Evolutionary conservation across 805 yeast species (phyloP).

Genomic region (Lachancea sp.): DNA sequence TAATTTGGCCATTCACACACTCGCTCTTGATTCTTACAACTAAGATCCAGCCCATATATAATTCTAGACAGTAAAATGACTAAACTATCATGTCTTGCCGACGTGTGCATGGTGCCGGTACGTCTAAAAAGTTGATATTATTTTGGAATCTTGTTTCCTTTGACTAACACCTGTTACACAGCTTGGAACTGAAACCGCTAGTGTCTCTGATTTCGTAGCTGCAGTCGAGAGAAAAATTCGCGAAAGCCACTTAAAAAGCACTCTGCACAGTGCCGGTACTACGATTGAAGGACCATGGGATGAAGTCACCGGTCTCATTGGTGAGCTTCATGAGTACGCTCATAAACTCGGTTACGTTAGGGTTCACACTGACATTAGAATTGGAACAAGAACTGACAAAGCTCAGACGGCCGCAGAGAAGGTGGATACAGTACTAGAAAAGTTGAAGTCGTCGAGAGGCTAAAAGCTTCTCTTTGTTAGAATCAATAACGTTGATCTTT

Average conservation of each 20-base stretch:
- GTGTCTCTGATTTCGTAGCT: constrained; percentile 77
- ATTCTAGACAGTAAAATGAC: constrained; percentile 12
- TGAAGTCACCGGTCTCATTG: constrained; percentile 74
- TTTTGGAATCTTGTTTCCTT: background rate
- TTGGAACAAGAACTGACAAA: constrained; percentile 80
- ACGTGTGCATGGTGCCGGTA: constrained; percentile 78
- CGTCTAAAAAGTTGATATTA: constrained; percentile 22
- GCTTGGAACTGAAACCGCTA: constrained; percentile 74
- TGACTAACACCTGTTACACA: constrained; percentile 12
- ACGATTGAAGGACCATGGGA: constrained; percentile 91
- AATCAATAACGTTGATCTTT: background rate
- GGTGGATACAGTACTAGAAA: constrained; percentile 55
- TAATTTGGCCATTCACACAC: too few relatives aligned
- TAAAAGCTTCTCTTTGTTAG: background rate
- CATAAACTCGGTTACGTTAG: constrained; percentile 70
- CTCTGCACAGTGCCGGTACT: constrained; percentile 88
- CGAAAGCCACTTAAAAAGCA: constrained; percentile 54
- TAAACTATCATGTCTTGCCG: constrained; percentile 65
- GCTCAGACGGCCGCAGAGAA: constrained; percentile 67
- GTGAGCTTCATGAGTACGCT: constrained; percentile 64
- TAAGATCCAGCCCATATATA: too few relatives aligned
- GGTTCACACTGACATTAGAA: constrained; percentile 79
- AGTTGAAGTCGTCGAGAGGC: constrained; percentile 33
- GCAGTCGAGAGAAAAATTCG: constrained; percentile 59
- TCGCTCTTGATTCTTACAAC: too few relatives aligned